Conservation (phyloP, 1,139 yeast species). For the Taphrina wiesneri region DNA sequence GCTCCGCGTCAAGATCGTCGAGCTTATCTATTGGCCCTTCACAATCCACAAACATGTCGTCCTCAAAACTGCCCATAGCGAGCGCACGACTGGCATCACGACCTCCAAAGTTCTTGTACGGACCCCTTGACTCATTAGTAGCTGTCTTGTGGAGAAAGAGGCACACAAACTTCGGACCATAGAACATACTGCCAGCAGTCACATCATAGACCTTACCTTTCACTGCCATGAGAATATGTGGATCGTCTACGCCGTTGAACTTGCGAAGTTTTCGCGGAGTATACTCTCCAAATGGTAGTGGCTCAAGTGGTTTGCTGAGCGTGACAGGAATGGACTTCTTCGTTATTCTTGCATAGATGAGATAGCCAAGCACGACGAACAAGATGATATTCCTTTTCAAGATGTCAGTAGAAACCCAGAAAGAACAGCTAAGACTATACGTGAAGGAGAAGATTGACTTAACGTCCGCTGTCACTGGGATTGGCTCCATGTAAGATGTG, state of each 20-base stretch:
- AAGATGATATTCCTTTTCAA: constrained; percentile 6
- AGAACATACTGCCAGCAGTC: constrained; percentile 74
- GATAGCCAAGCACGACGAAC: constrained; percentile 7
- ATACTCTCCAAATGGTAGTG: constrained; percentile 74
- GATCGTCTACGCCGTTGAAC: constrained; percentile 75
- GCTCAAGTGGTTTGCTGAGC: constrained; percentile 46
- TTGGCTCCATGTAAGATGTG: not conserved
- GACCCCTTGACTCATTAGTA: constrained; percentile 16
- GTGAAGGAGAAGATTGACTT: constrained; percentile 20
- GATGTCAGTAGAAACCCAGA: not conserved
- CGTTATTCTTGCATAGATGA: constrained; percentile 29
- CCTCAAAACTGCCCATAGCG: constrained; percentile 85
- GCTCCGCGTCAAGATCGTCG: constrained; percentile 61
- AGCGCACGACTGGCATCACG: constrained; percentile 94
- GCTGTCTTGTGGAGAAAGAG: not conserved
- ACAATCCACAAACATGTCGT: constrained; percentile 47
- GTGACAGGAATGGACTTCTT: constrained; percentile 20
- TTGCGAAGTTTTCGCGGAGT: constrained; percentile 73
- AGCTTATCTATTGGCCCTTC: constrained; percentile 68
- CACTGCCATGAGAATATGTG: constrained; percentile 78
- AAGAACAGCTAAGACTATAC: not conserved
- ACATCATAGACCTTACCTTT: constrained; percentile 86
- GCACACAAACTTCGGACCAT: constrained; percentile 72
- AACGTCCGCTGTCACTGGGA: not conserved
- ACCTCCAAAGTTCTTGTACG: constrained; percentile 74